A percentile compares a stretch with the other conserved stretches of the same genome.
Conservation (phyloP, 176 grass and related monocot species). For the Phoenix dactylifera region DNA sequence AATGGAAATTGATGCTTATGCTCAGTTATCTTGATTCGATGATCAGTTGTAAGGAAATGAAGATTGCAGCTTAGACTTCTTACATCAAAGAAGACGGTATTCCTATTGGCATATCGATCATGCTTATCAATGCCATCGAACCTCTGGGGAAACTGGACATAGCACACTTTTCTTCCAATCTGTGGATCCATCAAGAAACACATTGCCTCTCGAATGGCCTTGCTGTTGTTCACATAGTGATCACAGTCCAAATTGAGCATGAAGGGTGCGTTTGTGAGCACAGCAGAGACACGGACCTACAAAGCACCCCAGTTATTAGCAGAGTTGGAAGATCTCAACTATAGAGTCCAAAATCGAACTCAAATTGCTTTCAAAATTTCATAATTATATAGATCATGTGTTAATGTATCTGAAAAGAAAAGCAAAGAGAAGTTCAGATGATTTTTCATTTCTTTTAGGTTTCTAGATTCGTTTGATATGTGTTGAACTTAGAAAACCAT, state of each 20-base stretch:
- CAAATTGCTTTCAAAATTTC: too few species aligned
- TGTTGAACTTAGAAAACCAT: too few species aligned
- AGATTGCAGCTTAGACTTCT: not conserved
- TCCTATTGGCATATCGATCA: conserved; percentile 92
- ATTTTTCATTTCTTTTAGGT: too few species aligned
- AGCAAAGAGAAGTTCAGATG: too few species aligned
- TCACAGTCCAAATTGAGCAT: conserved; percentile 99
- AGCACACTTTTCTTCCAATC: conserved; percentile 76
- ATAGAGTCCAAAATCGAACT: too few species aligned
- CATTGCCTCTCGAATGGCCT: conserved; percentile 89
- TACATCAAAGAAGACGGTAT: conserved; percentile 99
- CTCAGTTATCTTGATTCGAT: too few species aligned
- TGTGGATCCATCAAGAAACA: conserved; percentile 99
- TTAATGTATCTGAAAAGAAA: too few species aligned
- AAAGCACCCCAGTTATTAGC: not conserved
- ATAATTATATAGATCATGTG: too few species aligned
- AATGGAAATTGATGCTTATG: too few species aligned
- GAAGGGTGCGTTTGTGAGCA: conserved; percentile 93
- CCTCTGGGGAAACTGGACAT: conserved; percentile 96
- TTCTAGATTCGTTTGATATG: too few species aligned
- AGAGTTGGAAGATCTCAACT: too few species aligned
- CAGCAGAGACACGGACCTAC: conserved; percentile 89
- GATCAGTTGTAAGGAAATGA: too few species aligned
- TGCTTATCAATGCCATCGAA: conserved; percentile 91
- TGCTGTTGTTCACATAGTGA: conserved; percentile 99